These are phyloP conservation scores for Pugionium cornutum DNA, from an alignment of 345 rosid genomes.

Conservation along the genomic window DNA sequence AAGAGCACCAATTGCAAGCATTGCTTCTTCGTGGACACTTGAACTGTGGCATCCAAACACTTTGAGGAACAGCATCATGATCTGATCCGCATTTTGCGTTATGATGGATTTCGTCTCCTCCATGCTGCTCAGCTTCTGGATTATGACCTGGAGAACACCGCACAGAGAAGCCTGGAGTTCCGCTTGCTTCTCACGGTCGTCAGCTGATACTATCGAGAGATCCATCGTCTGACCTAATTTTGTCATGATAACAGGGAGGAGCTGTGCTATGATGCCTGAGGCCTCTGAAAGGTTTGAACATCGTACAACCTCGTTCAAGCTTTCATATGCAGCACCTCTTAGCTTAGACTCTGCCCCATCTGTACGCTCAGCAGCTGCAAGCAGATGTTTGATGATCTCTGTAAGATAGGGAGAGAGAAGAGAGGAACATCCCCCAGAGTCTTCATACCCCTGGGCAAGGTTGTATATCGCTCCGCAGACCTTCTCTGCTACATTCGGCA, in stretches of 20 bases:
- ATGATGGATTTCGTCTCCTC: conserved; percentile 66
- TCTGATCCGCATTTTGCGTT: conserved; percentile 72
- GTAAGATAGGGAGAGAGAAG: conserved; percentile 71
- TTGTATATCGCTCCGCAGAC: conserved; percentile 91
- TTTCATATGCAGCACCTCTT: conserved; percentile 80
- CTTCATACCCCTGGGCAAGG: conserved; percentile 94
- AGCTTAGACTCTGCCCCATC: conserved; percentile 76
- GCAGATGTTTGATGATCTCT: conserved; percentile 59
- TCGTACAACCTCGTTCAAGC: conserved; percentile 88
- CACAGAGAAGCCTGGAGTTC: conserved; percentile 90
- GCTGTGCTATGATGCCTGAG: conserved; percentile 61
- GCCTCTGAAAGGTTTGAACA: conserved; percentile 72
- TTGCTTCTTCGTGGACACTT: conserved; percentile 97
- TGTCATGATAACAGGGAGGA: conserved; percentile 74
- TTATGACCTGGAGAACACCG: conserved; percentile 91
- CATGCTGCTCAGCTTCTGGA: conserved; percentile 72
- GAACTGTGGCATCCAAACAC: conserved; percentile 90
- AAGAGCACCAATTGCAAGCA: conserved; percentile 97
- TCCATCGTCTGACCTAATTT: conserved; percentile 74
- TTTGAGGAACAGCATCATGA: conserved; percentile 78
- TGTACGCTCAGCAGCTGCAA: conserved; percentile 69
- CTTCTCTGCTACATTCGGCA: conserved; percentile 88
- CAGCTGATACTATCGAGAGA: conserved; percentile 66
- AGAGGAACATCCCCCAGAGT: conserved; percentile 63
- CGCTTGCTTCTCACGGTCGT: conserved; percentile 90